Conservation (phyloP, 208 protist genomes). For the Strigomonas culicis region DNA sequence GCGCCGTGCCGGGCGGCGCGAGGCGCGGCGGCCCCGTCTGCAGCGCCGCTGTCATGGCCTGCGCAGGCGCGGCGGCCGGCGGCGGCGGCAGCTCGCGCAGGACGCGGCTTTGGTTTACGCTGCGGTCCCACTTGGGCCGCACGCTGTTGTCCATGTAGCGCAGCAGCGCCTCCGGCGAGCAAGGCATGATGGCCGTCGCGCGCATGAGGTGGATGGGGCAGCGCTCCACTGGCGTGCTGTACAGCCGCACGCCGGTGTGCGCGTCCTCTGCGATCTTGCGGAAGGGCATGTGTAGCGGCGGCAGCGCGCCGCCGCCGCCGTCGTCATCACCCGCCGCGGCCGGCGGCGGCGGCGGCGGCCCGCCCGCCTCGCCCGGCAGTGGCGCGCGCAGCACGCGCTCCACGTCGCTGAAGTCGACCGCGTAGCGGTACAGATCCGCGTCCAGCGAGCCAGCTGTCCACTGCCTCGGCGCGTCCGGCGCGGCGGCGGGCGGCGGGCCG, state of each 20-base stretch:
- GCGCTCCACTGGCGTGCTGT: conserved; percentile 52
- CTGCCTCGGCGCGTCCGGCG: background rate
- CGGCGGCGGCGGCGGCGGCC: background rate
- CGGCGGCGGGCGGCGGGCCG: background rate
- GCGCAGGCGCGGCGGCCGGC: background rate
- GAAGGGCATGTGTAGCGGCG: conserved; percentile 23
- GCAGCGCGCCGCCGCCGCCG: background rate
- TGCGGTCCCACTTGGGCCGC: conserved; percentile 59
- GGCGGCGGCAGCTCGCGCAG: conserved; percentile 37
- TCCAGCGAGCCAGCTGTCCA: conserved; percentile 5
- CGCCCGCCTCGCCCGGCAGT: background rate
- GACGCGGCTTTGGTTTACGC: conserved; percentile 37
- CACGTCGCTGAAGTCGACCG: background rate
- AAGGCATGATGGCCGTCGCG: conserved; percentile 60
- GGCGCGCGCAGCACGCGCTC: background rate
- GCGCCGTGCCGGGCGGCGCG: background rate
- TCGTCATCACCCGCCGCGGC: background rate
- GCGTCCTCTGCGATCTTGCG: conserved; percentile 37
- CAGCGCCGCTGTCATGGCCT: conserved; percentile 11
- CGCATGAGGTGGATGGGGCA: conserved; percentile 76
- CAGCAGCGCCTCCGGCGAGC: conserved; percentile 36
- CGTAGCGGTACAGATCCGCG: conserved; percentile 5
- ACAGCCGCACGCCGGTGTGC: conserved; percentile 36
- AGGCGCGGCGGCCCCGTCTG: background rate
- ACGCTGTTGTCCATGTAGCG: conserved; percentile 50